Conservation (phyloP, 2,329 filamentous ascomycete genomes). For the Endoconidiophora polonica region DNA sequence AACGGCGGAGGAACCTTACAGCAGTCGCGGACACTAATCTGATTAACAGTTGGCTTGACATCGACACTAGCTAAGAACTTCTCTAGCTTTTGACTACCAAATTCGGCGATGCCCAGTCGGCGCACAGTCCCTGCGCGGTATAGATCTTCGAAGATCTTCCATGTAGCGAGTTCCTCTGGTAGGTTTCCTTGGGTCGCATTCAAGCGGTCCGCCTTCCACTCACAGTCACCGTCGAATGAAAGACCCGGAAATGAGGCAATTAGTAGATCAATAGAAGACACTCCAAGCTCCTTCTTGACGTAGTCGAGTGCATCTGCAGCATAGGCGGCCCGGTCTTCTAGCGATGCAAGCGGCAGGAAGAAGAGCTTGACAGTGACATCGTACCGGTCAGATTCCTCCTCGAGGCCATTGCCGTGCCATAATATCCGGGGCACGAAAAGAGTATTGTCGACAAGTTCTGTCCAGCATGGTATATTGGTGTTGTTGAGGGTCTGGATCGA, state of each 20-base stretch:
- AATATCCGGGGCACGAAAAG: constrained; percentile 68
- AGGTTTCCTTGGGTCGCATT: constrained; percentile 47
- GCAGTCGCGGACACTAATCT: constrained; percentile 93
- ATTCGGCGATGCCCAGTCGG: constrained; percentile 76
- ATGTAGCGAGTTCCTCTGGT: constrained; percentile 50
- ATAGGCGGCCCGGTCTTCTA: constrained; percentile 48
- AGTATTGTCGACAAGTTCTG: constrained; percentile 36
- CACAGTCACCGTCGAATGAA: constrained; percentile 83
- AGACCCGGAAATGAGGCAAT: constrained; percentile 89
- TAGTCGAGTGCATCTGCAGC: constrained; percentile 63
- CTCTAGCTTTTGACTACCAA: constrained; percentile 68
- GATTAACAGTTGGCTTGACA: constrained; percentile 67
- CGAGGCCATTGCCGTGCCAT: constrained; percentile 51
- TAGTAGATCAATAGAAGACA: constrained; percentile 64
- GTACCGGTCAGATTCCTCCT: constrained; percentile 71
- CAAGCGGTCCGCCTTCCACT: constrained; percentile 52
- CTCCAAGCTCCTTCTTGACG: constrained; percentile 63
- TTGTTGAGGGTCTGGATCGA: constrained; percentile 19
- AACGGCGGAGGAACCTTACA: constrained; percentile 87
- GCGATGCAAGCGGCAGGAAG: constrained; percentile 59
- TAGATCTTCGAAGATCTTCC: constrained; percentile 57
- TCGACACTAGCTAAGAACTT: constrained; percentile 56
- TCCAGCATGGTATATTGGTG: constrained; percentile 41
- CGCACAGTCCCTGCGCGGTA: constrained; percentile 54
- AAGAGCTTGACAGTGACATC: constrained; percentile 94